These are phyloP conservation scores for Malus hybrid DNA, from an alignment of 331 rosid genomes.

Conservation along the genomic window DNA sequence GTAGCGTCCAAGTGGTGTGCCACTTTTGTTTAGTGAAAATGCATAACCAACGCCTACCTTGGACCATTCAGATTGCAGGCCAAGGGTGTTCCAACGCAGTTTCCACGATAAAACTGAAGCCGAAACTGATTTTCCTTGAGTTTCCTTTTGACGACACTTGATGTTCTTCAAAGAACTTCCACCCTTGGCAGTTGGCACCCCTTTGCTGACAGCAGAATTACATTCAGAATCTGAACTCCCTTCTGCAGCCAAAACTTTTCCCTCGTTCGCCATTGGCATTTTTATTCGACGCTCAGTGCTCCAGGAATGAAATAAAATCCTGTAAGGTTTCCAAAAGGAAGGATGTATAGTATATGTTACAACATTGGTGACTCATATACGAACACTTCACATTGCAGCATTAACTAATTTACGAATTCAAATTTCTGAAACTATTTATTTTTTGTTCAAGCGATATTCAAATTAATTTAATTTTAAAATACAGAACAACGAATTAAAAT, in stretches of 20 bases:
- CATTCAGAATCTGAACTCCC: slow-evolving; percentile 19
- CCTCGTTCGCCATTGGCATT: slow-evolving; percentile 59
- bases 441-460: too few relatives aligned
- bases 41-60: slow-evolving; percentile 35
- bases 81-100: slow-evolving; percentile 96
- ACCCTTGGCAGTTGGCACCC: slow-evolving; percentile 12
- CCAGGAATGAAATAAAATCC: slow-evolving; percentile 85
- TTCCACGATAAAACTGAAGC: slow-evolving; percentile 58
- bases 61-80: slow-evolving; percentile 93
- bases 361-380: neutral
- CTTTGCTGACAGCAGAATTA: slow-evolving; percentile 11
- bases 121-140: slow-evolving; percentile 40
- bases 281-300: slow-evolving; percentile 51
- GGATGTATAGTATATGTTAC: neutral
- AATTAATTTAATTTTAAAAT: too few relatives aligned
- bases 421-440: too few relatives aligned
- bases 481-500: too few relatives aligned
- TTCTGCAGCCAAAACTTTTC: slow-evolving; percentile 40
- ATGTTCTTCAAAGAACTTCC: slow-evolving; percentile 46
- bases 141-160: slow-evolving; percentile 23
- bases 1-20: neutral
- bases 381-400: too few relatives aligned
- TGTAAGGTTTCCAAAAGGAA: slow-evolving; percentile 8
- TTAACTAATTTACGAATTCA: too few relatives aligned
- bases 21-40: neutral